Evolutionary conservation across 306 rosid species (phyloP), one percentile per base, ranked within the genome.

Genomic region (Benincasa hispida): DNA sequence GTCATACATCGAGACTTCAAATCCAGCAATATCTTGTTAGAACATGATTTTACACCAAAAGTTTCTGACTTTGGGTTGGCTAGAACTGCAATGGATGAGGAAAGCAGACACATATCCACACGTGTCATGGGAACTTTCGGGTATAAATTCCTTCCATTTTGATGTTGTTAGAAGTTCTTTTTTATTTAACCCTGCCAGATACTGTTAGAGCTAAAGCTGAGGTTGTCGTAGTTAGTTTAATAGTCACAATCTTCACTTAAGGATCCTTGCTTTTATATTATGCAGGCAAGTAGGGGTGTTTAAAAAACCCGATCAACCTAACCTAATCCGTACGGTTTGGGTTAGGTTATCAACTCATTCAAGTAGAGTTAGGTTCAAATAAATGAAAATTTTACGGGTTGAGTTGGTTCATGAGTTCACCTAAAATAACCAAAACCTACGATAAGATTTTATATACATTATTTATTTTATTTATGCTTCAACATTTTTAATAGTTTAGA

Each of bases 81-180:
- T 76, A 88, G 99, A 81, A 78, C 89, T 10, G 99, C 99, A 27
- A 56, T 90, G 79, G 97, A 94, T 72, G 99, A 87, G 82, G 91
- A 82, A 47, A 94, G 81, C 82, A 84, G 85, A 60, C 97, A 94
- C 78, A 89, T 94, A 84, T 92, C 97, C 3, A 94, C 99, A 37
- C 93, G 95, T 12, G 99, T 94, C 80, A 94, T 94, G 99, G 99
- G 99, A 85, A 94, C 99, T 77, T 94, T 94, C 1, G 99, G 99
- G 99, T 94, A 87, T n/a, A 48, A 18, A 72, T 75, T 73, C 68
- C 80, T 28, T 72, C 32, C 58, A 56, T 63, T 55, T 37, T 19
- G 12, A 56, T 70, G 47, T 80, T 14, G 79, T 41, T 56, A 10
- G 25, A 51, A 32, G 54, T 22, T 42, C 18, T 69, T 69, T 24